Percentiles rank a stretch among this genome's conserved stretches.
Evolutionary conservation across 2,329 filamentous ascomycete species (phyloP).

Genomic region (Sporothrix euskadiensis): DNA sequence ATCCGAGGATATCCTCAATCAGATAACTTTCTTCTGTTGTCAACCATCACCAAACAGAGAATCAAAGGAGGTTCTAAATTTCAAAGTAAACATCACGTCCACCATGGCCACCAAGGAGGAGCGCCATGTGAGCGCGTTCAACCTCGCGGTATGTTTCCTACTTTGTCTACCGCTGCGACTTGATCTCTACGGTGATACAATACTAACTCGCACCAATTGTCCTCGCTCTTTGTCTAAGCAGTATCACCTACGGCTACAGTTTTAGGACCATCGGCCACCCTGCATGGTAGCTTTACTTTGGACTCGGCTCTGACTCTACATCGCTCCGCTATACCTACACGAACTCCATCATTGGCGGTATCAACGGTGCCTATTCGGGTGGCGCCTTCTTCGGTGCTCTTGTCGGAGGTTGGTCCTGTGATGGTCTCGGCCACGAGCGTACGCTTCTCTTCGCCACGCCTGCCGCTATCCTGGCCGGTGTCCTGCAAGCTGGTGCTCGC

Average conservation of each 20-base stretch:
- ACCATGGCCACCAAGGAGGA: constrained; percentile 15
- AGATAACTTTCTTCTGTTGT: too few relatives aligned
- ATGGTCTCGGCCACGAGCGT: constrained; percentile 19
- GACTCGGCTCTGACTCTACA: not conserved
- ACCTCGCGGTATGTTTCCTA: not conserved
- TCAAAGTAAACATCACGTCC: not conserved
- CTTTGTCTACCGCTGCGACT: not conserved
- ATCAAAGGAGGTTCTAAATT: too few relatives aligned
- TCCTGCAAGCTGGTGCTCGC: constrained; percentile 29
- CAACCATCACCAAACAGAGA: too few relatives aligned
- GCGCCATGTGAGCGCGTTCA: constrained; percentile 20
- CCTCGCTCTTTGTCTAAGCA: constrained; percentile 13
- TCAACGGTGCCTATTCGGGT: constrained; percentile 21
- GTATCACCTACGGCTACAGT: constrained; percentile 7
- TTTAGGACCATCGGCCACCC: constrained; percentile 21
- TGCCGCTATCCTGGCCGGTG: constrained; percentile 14
- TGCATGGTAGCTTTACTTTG: constrained; percentile 22
- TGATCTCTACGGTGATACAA: too few relatives aligned
- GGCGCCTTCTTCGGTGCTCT: constrained; percentile 28
- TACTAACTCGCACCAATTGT: not conserved
- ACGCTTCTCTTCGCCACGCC: constrained; percentile 17
- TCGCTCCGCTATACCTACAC: constrained; percentile 7
- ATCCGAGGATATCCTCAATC: not conserved
- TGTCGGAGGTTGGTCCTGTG: not conserved
- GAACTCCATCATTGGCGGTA: constrained; percentile 19